These are phyloP conservation scores for Coemansia erecta DNA, from an alignment of 192 early-diverging fungal species.

Conservation along the genomic window DNA sequence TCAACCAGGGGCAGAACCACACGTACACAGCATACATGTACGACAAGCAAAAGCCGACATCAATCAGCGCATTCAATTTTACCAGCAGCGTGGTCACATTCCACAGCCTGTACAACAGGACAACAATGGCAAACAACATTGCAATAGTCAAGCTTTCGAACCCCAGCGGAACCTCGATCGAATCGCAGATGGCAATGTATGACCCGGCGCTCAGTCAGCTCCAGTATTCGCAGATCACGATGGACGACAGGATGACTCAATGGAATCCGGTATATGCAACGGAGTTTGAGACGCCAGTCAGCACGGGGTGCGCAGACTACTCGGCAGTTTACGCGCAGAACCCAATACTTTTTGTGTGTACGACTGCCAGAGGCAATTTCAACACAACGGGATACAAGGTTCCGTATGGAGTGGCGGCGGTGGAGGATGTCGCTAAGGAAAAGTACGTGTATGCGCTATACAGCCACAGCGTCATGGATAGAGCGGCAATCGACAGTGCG, in stretches of 20 bases:
- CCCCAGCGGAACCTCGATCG: background rate
- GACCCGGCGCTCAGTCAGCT: background rate
- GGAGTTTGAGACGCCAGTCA: too few relatives aligned
- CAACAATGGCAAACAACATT: background rate
- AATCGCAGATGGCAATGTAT: background rate
- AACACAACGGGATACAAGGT: background rate
- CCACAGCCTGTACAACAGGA: background rate
- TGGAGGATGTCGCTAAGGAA: background rate
- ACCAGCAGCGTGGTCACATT: background rate
- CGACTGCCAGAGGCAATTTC: background rate
- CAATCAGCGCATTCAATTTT: background rate
- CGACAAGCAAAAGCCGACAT: background rate
- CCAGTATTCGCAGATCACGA: too few relatives aligned
- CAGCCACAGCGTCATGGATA: background rate
- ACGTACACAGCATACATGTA: background rate
- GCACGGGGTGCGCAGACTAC: too few relatives aligned
- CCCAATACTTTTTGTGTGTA: too few relatives aligned
- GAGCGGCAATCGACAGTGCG: background rate
- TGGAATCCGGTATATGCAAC: too few relatives aligned
- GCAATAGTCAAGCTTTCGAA: background rate
- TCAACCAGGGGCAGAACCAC: background rate
- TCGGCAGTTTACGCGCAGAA: too few relatives aligned
- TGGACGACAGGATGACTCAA: too few relatives aligned
- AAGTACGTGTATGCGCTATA: background rate
- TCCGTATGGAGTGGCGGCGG: background rate